A percentile compares a stretch with the other conserved stretches of the same genome.
These are phyloP conservation scores for Hydnum rufescens DNA, from an alignment of 768 basidiomycete genomes.

Conservation along the genomic window DNA sequence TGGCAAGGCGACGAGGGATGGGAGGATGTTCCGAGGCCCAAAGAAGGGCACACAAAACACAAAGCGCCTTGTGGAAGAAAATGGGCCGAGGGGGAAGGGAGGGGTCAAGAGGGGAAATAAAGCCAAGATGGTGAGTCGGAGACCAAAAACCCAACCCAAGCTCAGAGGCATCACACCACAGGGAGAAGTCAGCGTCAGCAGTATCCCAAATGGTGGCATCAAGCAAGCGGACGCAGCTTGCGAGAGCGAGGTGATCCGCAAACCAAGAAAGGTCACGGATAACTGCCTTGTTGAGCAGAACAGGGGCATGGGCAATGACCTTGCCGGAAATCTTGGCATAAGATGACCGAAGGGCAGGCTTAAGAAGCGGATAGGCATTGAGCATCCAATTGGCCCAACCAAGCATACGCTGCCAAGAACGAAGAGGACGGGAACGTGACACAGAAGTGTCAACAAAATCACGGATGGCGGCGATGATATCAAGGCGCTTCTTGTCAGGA, in stretches of 20 bases:
- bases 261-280: slow-evolving; percentile 20
- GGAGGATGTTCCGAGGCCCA: not conserved
- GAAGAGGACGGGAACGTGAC: slow-evolving; percentile 6
- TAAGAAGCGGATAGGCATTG: slow-evolving; percentile 22
- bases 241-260: slow-evolving; percentile 11
- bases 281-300: slow-evolving; percentile 18
- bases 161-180: slow-evolving; percentile 5
- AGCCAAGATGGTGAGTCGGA: not conserved
- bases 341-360: slow-evolving; percentile 17
- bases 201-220: slow-evolving; percentile 10
- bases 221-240: slow-evolving; percentile 14
- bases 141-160: slow-evolving; percentile 7
- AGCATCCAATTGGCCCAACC: slow-evolving; percentile 25
- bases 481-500: not conserved
- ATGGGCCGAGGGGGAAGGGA: too few relatives aligned
- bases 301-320: not conserved
- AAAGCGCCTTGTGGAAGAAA: too few relatives aligned
- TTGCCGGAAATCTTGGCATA: slow-evolving; percentile 22
- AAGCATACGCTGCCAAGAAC: slow-evolving; percentile 16
- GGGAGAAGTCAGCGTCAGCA: slow-evolving; percentile 2
- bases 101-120: too few relatives aligned
- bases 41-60: slow-evolving; percentile 2
- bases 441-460: not conserved
- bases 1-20: slow-evolving; percentile 7
- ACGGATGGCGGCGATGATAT: not conserved